Base-by-base conservation (phyloP, 2,329 filamentous ascomycete species). In the Exophiala sp. region DNA sequence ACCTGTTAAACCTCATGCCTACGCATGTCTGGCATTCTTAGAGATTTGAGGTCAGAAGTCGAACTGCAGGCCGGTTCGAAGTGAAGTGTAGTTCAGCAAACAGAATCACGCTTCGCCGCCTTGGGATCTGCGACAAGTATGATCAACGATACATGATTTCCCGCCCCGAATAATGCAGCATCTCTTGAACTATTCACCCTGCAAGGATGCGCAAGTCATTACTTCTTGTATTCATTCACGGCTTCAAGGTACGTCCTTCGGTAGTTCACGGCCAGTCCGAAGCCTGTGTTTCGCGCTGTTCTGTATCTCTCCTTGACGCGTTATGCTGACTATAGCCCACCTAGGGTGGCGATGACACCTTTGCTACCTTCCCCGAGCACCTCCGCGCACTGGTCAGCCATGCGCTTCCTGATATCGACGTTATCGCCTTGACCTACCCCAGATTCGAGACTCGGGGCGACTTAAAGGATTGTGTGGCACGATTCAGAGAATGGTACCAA, bases 401-500 rank as follows among this genome's bases (percentile, higher is more conserved):
- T 64, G 68, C 70, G 11, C 67, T 77, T 12, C 72, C 75, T 11
- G 65, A 71, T 7, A 63, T 77, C 49, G 66, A 68, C 11, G 70
- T 78, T 12, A 59, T 67, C 42, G 67, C 68, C n/a, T 65, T 69
- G 24, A 70, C 72, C 21, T 78, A 78, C 60, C 76, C 76, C 16
- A 75, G 72, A 57, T 78, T 76, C 62, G 74, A 78, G 60, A 78
- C 76, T 3, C 68, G 72, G 55, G 76, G 76, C 3, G 74, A 75
- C 33, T 57, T 78, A 50, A 71, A 69, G 54, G 72, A 75, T 57
- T 73, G 71, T 52, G 76, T 78, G 43, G 66, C 60, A 3, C 67
- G 65, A 21, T 75, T 78, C 52, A 67, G 74, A 62, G 75, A 78
- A 67, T 78, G 76, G 75, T 77, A 63, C 44, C 66, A 62, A 11